Evolutionary conservation across 306 rosid species (phyloP), one percentile per base, ranked within the genome.

Genomic region (Rosa rugosa): DNA sequence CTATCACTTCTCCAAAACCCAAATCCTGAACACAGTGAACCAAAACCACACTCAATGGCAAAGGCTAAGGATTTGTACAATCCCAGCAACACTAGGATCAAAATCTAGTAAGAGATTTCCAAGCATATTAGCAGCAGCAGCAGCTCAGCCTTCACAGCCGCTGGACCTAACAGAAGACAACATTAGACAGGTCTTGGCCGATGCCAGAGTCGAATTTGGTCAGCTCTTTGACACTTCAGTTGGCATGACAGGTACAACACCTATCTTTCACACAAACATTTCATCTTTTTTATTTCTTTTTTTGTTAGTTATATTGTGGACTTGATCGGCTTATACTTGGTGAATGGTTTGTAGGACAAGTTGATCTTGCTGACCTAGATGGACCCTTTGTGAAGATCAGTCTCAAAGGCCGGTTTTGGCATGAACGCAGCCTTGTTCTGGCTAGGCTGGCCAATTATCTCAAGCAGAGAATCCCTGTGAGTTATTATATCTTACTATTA

Each of bases 371-470:
- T 3, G 99, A 95, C 62, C 68, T 95, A 44, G 96, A 95, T 71
- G 97, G 98, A 53, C 99, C 99, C 53, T 88, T 88, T 69, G 98
- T 95, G 78, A 95, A 84, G 81, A 91, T 95, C 77, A 87, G 96
- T 75, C 90, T 95, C 17, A 92, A 76, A 81, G 99, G 99, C 73
- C 89, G 97, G 41, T 95, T 95, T 87, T 95, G 99, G 99, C 98
- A 95, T 86, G 76, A 85, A 72, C 92, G 99, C 23, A 88, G 95
- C 71, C 81, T 75, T 0, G 96, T 92, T 46, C 60, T 92, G 0
- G 98, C 99, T 56, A 88, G 99, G 69, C 63, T 92, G 2, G 96
- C 80, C 38, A 95, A 95, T 76, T 95, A 91, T 80, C 84, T 95
- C 62, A 95, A 87, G 86, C 89, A 89, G 66, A 95, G 99, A 80